Percentiles rank a stretch among this genome's conserved stretches.
Conservation (phyloP, 2,329 filamentous ascomycete species). For the Penicillium sp. region DNA sequence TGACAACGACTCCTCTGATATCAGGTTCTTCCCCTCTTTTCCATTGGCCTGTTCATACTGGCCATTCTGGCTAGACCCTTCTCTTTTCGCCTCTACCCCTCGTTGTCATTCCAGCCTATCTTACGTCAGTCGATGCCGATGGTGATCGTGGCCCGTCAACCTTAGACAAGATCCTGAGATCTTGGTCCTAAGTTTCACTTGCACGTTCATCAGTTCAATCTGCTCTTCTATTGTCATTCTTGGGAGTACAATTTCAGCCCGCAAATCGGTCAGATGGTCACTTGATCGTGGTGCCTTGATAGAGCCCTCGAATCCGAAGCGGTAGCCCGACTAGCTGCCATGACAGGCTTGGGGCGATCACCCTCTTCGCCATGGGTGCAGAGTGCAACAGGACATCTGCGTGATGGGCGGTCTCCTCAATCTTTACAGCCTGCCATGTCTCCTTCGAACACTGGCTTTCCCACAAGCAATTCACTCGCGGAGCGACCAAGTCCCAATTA, state of each 20-base stretch:
- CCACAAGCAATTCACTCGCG: constrained; percentile 11
- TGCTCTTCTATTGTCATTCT: no score
- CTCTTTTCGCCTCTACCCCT: constrained; percentile 18
- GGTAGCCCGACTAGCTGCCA: constrained; percentile 22
- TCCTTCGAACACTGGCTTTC: constrained; percentile 18
- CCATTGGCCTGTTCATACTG: constrained; percentile 11
- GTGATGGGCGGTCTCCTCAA: constrained; percentile 11
- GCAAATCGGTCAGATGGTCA: constrained; percentile 8
- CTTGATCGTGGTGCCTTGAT: constrained; percentile 4
- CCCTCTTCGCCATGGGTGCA: constrained; percentile 32
- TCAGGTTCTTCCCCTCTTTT: constrained; percentile 9
- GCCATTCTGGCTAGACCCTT: constrained; percentile 17
- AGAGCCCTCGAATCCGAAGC: constrained; percentile 7
- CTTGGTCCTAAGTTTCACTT: not conserved
- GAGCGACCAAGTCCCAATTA: constrained; percentile 67
- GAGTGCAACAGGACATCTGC: constrained; percentile 19
- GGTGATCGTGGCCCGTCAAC: not conserved
- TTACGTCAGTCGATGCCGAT: constrained; percentile 16
- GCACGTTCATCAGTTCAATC: not conserved
- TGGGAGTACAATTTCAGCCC: not conserved
- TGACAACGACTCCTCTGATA: constrained; percentile 13
- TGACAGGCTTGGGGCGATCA: constrained; percentile 31
- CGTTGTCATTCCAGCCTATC: constrained; percentile 8
- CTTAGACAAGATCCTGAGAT: not conserved
- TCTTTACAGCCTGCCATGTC: constrained; percentile 18